phyloP scores from a whole-genome alignment of 1,284 basidiomycete genomes.

The Malassezia yamatoensis region DNA sequence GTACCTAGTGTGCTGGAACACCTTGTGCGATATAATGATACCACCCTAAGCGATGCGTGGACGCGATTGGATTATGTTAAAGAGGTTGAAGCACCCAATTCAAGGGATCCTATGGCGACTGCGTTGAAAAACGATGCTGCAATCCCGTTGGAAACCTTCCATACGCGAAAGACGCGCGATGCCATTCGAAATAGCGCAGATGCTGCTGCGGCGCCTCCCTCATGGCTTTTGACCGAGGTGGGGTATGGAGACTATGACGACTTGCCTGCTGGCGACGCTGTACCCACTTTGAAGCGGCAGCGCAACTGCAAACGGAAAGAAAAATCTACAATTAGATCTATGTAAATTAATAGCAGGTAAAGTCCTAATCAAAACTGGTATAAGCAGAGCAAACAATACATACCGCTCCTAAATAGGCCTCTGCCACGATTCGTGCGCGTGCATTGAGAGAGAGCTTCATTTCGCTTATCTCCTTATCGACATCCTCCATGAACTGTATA shows the following conservation, averaged over 20 bases:
- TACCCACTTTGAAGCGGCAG: no score
- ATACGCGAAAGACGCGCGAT: conserved; percentile 11
- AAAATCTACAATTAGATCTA: background rate
- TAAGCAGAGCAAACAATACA: conserved; percentile 7
- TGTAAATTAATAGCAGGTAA: background rate
- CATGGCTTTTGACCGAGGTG: conserved; percentile 4
- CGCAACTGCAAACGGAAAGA: background rate
- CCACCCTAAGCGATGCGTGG: background rate
- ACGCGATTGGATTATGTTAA: background rate
- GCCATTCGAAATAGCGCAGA: background rate
- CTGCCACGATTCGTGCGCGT: conserved; percentile 90
- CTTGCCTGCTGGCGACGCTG: background rate
- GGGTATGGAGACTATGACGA: conserved; percentile 13
- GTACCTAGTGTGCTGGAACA: background rate
- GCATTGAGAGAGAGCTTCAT: conserved; percentile 72
- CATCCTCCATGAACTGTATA: conserved; percentile 99
- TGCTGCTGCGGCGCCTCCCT: background rate
- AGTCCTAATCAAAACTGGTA: background rate
- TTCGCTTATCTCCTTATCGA: conserved; percentile 77
- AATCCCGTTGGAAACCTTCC: background rate
- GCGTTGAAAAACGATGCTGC: background rate
- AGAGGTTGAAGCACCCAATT: background rate
- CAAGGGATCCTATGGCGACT: conserved; percentile 5
- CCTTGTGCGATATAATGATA: background rate
- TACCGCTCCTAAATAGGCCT: conserved; percentile 50